Base-by-base conservation (phyloP, 371 early-diverging fungal genomes). In the Rhizomucor pusillus region DNA sequence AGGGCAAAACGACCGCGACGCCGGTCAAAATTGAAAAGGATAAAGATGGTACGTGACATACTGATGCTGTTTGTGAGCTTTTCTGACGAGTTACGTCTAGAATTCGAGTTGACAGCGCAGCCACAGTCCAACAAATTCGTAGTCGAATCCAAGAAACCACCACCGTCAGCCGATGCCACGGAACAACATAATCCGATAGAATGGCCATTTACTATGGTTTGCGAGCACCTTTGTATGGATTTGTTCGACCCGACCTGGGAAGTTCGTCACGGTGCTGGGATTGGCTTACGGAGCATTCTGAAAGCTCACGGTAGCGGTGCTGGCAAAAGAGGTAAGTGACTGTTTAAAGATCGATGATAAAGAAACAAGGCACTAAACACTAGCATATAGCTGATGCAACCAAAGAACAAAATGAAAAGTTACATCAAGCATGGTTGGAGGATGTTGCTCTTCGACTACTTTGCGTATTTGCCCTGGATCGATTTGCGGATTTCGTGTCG, bases 401-500 rank as follows among this genome's bases (percentile, higher is more conserved):
- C n/a, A 63, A 57, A 25, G 71, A 65, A 12, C 77, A 71, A 37
- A 97, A 97, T 62, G 71, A 77, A 14, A 46, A 47, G 34, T 68
- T 85, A 22, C 93, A 98, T 62, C 75, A 87, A 56, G 76, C 67
- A 35, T 94, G 90, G 84, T 70, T 93, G 7, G 93, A 94, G 57
- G 96, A 98, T 66, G 77, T 91, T 3, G 85, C 90, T 0, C 87
- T 95, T 39, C 84, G 95, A 5, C 74, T 98, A 22, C 62, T 96
- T 22, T 93, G 95, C 64, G 95, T 98, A 7, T 90, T 98, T 62
- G 87, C 92, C 1, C 75, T 96, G 41, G 99, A 98, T 69, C 84
- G 96, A 23, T 98, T 98, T 67, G 92, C 93, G 5, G 99, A 98
- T 72, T 98, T 94, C 71, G 92, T 95, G 9, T 90, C 93, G 9